Base-by-base conservation (phyloP, 73 alveolate species). In the Durusdinium trenchii region DNA sequence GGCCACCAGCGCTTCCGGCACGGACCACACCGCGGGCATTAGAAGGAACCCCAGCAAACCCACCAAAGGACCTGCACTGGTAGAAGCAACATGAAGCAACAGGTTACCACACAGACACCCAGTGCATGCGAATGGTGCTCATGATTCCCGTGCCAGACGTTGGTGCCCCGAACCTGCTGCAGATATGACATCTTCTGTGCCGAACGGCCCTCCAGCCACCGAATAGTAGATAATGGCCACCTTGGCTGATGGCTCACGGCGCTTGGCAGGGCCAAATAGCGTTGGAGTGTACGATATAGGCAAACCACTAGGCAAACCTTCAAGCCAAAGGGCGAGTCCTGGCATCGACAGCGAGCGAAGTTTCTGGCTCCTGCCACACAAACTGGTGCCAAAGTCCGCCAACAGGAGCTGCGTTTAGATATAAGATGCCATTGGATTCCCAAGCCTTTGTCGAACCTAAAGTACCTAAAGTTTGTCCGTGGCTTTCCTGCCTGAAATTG, bases 21-120 rank as follows among this genome's bases (percentile, higher is more conserved):
- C 96, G 36, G 96, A 89, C 96, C 96, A 89, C 51, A 89, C 96
- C 30, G 96, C 96, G 26, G 96, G 96, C 96, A 89, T 89, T 86
- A 89, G 73, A 50, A 89, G 69, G 96, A 89, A 89, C 52, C 96
- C 96, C 71, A 89, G 86, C 73, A 89, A n/a, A 36, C 96, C 96
- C 75, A 89, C 43, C 86, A 89, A 30, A 3, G 96, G 96, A 45
- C 96, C 96, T 89, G 38, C 52, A 26, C 30, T 3, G 18, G 86
- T 14, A 30, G n/a, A 40, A 57, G 23, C 23, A 57, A 57, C 69
- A 57, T 57, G 32, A 16, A 57, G 23, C 23, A 57, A 57, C 69
- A 1, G 1, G 1, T 60, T 60, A 23, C 30, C 30, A 23, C 12
- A 57, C 12, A 57, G 30, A 60, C 73, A 60, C 30, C 73, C 18